Percentiles rank a stretch among this genome's conserved stretches.
These are phyloP conservation scores for Lecanicillium sp. DNA, from an alignment of 2,329 filamentous ascomycete species.

Conservation along the genomic window DNA sequence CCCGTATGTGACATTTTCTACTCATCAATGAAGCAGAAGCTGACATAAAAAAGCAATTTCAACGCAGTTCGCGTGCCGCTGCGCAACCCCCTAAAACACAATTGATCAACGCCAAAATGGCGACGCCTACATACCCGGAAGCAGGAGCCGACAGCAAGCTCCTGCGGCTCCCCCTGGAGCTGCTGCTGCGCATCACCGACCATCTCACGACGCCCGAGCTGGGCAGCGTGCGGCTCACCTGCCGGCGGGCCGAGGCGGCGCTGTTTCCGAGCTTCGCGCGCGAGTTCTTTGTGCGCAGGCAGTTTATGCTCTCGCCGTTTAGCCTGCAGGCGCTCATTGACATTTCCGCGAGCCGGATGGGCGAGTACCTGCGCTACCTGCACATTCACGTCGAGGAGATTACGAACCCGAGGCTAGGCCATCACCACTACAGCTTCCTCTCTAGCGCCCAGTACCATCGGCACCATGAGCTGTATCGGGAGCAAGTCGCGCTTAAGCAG, in stretches of 20 bases:
- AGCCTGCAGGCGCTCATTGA: conserved; percentile 48
- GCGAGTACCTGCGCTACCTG: conserved; percentile 28
- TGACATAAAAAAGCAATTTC: too few species aligned
- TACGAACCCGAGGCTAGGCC: conserved; percentile 15
- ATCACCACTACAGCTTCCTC: conserved; percentile 20
- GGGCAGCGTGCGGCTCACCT: conserved; percentile 44
- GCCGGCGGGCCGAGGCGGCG: conserved; percentile 44
- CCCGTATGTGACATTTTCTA: too few species aligned
- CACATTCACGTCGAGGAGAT: conserved; percentile 21
- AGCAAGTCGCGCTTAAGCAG: conserved; percentile 18
- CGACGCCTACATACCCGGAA: too few species aligned
- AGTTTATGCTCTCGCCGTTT: conserved; percentile 54
- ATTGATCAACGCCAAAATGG: too few species aligned
- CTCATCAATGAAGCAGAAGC: too few species aligned
- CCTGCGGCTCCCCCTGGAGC: conserved; percentile 45
- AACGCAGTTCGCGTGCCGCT: too few species aligned
- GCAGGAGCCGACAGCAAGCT: conserved; percentile 11
- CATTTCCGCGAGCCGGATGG: conserved; percentile 41
- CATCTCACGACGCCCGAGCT: conserved; percentile 49
- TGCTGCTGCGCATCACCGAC: conserved; percentile 47
- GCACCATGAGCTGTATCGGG: too few species aligned
- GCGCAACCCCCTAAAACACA: too few species aligned
- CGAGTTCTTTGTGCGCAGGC: conserved; percentile 59
- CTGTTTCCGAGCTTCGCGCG: conserved; percentile 48
- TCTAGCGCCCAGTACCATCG: too few species aligned